A percentile compares a stretch with the other conserved stretches of the same genome.
These are phyloP conservation scores for Trichophyton equinum DNA, from an alignment of 2,329 filamentous ascomycete species.

Conservation along the genomic window DNA sequence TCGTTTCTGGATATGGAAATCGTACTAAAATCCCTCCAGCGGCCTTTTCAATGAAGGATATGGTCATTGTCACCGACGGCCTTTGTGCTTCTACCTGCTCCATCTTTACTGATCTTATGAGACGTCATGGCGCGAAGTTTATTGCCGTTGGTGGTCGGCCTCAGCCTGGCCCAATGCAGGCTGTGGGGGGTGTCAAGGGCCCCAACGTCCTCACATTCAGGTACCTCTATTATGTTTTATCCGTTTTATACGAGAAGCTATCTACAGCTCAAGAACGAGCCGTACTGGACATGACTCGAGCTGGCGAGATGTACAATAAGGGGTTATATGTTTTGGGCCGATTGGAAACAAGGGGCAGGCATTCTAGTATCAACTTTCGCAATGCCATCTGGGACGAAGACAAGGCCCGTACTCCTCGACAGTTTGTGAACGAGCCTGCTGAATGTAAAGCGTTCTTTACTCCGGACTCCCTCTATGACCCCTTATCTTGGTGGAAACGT, in stretches of 20 bases:
- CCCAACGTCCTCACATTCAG: constrained; percentile 19
- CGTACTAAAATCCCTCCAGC: constrained; percentile 16
- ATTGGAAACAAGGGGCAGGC: constrained; percentile 10
- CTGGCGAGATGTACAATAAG: constrained; percentile 10
- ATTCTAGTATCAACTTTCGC: constrained; percentile 32
- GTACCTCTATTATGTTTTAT: constrained; percentile 15
- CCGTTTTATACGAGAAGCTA: background rate
- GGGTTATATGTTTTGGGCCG: constrained; percentile 13
- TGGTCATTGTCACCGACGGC: constrained; percentile 41
- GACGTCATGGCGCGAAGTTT: constrained; percentile 42
- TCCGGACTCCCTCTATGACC: constrained; percentile 38
- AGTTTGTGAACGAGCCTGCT: constrained; percentile 50
- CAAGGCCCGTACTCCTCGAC: constrained; percentile 37
- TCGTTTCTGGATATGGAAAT: constrained; percentile 23
- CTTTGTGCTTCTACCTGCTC: constrained; percentile 50
- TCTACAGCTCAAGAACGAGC: constrained; percentile 10
- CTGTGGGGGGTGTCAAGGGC: constrained; percentile 54
- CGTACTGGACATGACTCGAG: constrained; percentile 8
- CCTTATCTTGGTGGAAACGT: no score
- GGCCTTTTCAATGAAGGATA: constrained; percentile 23
- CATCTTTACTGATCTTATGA: constrained; percentile 45
- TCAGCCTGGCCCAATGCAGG: constrained; percentile 44
- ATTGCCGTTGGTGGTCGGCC: constrained; percentile 50
- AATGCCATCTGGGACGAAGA: constrained; percentile 36
- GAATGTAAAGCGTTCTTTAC: constrained; percentile 52